Percentiles rank a stretch among this genome's conserved stretches.
phyloP scores from a whole-genome alignment of 2,329 filamentous ascomycete genomes.

The Paraphoma chrysanthemicola region DNA sequence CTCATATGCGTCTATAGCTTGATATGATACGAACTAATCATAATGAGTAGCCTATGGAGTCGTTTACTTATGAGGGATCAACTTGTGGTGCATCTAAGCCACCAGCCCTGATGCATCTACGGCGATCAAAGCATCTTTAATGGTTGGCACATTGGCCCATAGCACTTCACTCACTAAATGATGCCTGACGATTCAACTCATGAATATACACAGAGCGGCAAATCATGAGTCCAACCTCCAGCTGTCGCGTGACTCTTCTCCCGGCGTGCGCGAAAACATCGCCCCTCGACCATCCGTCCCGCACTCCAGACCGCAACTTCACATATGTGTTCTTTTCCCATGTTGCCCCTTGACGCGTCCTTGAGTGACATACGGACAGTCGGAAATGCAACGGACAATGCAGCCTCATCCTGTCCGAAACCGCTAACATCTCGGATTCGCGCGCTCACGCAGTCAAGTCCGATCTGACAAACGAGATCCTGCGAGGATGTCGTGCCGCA shows the following conservation, averaged over 20 bases:
- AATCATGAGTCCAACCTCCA: too few species aligned
- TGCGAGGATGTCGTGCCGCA: neutral
- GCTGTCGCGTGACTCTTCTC: neutral
- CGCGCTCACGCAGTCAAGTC: neutral
- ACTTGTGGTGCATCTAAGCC: too few species aligned
- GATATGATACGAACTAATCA: too few species aligned
- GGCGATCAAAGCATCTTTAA: too few species aligned
- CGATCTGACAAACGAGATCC: neutral
- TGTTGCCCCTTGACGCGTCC: neutral
- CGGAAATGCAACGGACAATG: neutral
- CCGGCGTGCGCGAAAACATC: conserved; percentile 3
- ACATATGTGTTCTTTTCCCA: neutral
- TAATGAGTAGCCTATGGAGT: too few species aligned
- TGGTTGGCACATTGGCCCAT: too few species aligned
- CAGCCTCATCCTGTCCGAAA: neutral
- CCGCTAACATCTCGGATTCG: neutral
- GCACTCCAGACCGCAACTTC: neutral
- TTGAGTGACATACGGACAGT: neutral
- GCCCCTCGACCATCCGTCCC: neutral
- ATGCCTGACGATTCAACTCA: too few species aligned
- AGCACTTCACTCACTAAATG: too few species aligned
- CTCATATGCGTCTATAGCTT: neutral
- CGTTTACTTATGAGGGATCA: too few species aligned
- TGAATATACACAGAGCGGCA: too few species aligned
- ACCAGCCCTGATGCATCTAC: too few species aligned